Evolutionary conservation across 805 yeast species (phyloP).

Genomic region (Blastobotrys attinorum): DNA sequence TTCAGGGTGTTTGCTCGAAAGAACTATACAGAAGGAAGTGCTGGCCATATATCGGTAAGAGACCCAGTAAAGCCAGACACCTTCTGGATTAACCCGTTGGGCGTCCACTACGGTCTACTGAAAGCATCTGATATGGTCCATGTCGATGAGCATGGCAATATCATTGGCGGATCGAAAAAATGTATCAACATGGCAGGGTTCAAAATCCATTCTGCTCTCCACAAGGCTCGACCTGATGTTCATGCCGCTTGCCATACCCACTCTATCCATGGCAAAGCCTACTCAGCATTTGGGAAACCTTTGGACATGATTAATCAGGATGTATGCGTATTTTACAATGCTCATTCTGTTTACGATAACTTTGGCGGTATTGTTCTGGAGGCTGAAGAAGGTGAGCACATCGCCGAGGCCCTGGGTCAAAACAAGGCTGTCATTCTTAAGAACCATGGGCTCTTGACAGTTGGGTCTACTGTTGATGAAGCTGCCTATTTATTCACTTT

Average conservation of each 20-base stretch:
- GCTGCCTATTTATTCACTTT: slow-evolving; percentile 60
- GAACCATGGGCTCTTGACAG: slow-evolving; percentile 68
- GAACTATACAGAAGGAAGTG: slow-evolving; percentile 68
- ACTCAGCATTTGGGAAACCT: slow-evolving; percentile 54
- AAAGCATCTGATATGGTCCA: slow-evolving; percentile 58
- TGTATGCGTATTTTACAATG: slow-evolving; percentile 56
- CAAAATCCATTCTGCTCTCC: slow-evolving; percentile 59
- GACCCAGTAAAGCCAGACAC: slow-evolving; percentile 77
- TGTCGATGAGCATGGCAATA: slow-evolving; percentile 52
- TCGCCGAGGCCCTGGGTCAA: slow-evolving; percentile 54
- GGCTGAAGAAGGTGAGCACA: slow-evolving; percentile 50
- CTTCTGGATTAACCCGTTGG: slow-evolving; percentile 87
- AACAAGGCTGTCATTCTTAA: slow-evolving; percentile 53
- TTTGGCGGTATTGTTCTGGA: slow-evolving; percentile 79
- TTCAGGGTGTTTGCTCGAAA: slow-evolving; percentile 76
- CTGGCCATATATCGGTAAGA: slow-evolving; percentile 80
- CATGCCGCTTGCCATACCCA: slow-evolving; percentile 69
- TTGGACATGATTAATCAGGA: slow-evolving; percentile 80
- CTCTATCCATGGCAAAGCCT: slow-evolving; percentile 57
- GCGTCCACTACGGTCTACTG: slow-evolving; percentile 59
- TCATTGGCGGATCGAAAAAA: slow-evolving; percentile 50
- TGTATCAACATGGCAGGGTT: slow-evolving; percentile 64
- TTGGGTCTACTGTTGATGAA: slow-evolving; percentile 64
- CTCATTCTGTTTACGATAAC: slow-evolving; percentile 55
- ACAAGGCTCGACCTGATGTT: slow-evolving; percentile 61